Evolutionary conservation across 2,329 filamentous ascomycete genomes (phyloP), one percentile per base, ranked within the genome.

Genomic region (Phoma sp.): DNA sequence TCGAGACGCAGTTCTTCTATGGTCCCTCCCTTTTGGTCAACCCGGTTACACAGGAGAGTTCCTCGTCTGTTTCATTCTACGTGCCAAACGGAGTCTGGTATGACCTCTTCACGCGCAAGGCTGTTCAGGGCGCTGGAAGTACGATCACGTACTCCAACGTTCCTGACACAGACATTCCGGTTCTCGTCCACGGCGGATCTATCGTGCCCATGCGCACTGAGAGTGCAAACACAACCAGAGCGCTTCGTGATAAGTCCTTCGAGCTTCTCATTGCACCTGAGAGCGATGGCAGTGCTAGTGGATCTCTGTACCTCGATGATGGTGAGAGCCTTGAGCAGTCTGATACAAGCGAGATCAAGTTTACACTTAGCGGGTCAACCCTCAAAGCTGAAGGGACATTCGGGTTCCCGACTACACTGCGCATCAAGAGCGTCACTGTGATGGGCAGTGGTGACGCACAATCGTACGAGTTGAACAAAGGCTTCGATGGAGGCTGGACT

Each of bases 251-350:
- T 60, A 80, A 88, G 62, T 79, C 87, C 60, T 93, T 93, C 76
- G 84, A 89, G 73, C 78, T 95, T 38, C 70, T 93, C 33, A 81
- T 95, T 39, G 87, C 90, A 0, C 81, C 89, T 0, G 84, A 83
- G 14, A 68, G 71, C 3, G 77, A 88, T 49, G 88, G 87, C 1
- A 83, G 77, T 12, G 91, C 91, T 0, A 71, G 71, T 1, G 91
- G 91, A 0, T 79, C 80, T 50, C 77, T 95, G 50, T 93, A 93
- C 69, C 75, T 93, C 6, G 91, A 95, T 64, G 91, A 96, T 58
- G 91, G 91, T 3, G 85, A 86, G 42, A 87, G 83, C 29, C 59
- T 92, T 46, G 76, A 83, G 57, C 89, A 89, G 70, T 60, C 74
- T 14, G 76, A 68, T 0, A 84, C 80, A 15, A 85, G 82, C 10